These are phyloP conservation scores for Aspergillus sp. DNA, from an alignment of 2,329 filamentous ascomycete species.

Conservation along the genomic window DNA sequence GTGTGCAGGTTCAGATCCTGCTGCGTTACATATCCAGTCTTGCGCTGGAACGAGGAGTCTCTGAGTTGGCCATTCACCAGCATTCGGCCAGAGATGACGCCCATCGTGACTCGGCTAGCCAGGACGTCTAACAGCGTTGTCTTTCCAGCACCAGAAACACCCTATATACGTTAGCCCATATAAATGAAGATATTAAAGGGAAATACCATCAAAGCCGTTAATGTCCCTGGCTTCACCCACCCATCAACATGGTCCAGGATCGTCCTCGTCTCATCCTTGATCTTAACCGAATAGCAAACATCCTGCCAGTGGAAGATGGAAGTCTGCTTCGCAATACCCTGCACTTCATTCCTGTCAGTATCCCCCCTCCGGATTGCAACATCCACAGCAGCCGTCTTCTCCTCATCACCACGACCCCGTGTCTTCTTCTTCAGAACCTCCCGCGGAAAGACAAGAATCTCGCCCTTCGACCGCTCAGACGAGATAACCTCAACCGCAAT, in stretches of 20 bases:
- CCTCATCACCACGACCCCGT: too few relatives aligned
- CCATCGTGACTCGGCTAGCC: slow-evolving; percentile 82
- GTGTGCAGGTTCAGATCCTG: slow-evolving; percentile 86
- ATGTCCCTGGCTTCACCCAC: slow-evolving; percentile 88
- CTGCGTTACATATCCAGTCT: slow-evolving; percentile 89
- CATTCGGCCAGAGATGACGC: slow-evolving; percentile 85
- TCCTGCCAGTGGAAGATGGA: slow-evolving; percentile 84
- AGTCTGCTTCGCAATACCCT: slow-evolving; percentile 55
- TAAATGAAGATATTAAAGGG: too few relatives aligned
- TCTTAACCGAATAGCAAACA: slow-evolving; percentile 78
- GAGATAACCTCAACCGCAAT: slow-evolving; percentile 39
- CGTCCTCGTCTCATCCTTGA: slow-evolving; percentile 72
- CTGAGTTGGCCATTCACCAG: slow-evolving; percentile 71
- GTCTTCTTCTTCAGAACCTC: too few relatives aligned
- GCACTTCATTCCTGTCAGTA: too few relatives aligned
- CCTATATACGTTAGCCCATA: slow-evolving; percentile 18
- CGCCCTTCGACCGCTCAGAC: slow-evolving; percentile 58
- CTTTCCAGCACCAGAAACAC: slow-evolving; percentile 89
- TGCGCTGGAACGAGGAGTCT: slow-evolving; percentile 82
- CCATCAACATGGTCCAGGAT: slow-evolving; percentile 86
- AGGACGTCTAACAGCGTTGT: slow-evolving; percentile 86
- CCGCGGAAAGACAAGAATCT: slow-evolving; percentile 66
- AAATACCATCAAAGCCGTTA: slow-evolving; percentile 75
- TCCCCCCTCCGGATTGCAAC: too few relatives aligned
- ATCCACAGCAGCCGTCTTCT: too few relatives aligned